phyloP scores from a whole-genome alignment of 1,284 basidiomycete genomes.

The Hymenochaete sp. region DNA sequence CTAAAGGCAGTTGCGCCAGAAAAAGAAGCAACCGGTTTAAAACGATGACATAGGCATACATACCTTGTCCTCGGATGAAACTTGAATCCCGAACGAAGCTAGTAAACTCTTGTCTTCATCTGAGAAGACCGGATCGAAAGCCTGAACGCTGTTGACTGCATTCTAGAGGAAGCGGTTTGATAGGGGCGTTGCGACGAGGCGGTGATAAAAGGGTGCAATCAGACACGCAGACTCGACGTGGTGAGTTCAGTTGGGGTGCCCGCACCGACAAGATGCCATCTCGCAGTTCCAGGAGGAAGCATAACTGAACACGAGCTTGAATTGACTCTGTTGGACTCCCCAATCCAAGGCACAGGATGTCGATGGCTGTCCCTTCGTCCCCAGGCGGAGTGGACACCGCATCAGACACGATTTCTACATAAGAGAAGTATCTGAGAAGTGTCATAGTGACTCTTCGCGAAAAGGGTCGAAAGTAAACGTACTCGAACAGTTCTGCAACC shows the following conservation, averaged over 20 bases:
- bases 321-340: slow-evolving; percentile 55
- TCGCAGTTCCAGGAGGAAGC: slow-evolving; percentile 43
- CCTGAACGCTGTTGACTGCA: slow-evolving; percentile 38
- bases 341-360: slow-evolving; percentile 57
- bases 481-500: slow-evolving; percentile 10
- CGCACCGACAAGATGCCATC: slow-evolving; percentile 10
- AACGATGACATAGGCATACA: too few species aligned
- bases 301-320: slow-evolving; percentile 58
- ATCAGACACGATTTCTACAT: slow-evolving; percentile 14
- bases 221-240: slow-evolving; percentile 1
- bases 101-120: slow-evolving; percentile 47
- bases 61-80: slow-evolving; percentile 45
- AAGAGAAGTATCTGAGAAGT: slow-evolving; percentile 4
- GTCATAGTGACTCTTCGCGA: slow-evolving; percentile 9
- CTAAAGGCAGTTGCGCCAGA: slow-evolving; percentile 25
- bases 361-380: slow-evolving; percentile 4
- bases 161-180: slow-evolving; percentile 22
- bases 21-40: too few species aligned
- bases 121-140: slow-evolving; percentile 67
- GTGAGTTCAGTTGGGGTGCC: slow-evolving; percentile 17
- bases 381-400: slow-evolving; percentile 3
- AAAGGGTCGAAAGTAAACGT: slow-evolving; percentile 12
- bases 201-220: slow-evolving; percentile 4
- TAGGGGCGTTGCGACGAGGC: background rate
- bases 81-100: slow-evolving; percentile 37